Conservation (phyloP, 1,284 basidiomycete species). For the Jaminaea rosea region DNA sequence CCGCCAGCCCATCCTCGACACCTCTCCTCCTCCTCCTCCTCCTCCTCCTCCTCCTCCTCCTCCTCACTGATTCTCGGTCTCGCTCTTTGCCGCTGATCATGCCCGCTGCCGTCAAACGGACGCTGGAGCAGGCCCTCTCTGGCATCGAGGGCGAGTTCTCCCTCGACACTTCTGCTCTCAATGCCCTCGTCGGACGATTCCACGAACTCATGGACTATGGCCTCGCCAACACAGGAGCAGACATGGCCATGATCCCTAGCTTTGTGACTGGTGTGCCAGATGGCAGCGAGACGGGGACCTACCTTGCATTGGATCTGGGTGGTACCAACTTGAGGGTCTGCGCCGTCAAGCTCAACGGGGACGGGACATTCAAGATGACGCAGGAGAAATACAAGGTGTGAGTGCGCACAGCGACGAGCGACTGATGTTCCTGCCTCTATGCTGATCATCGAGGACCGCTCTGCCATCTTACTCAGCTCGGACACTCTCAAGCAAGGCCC, state of each 20-base stretch:
- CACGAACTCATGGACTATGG: constrained; percentile 29
- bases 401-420: constrained; percentile 62
- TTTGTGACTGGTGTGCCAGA: constrained; percentile 39
- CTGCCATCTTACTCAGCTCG: no score
- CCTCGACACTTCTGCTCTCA: constrained; percentile 21
- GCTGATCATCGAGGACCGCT: no score
- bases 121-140: constrained; percentile 19
- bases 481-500: constrained; percentile 40
- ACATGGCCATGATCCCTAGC: constrained; percentile 43
- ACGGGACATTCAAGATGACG: constrained; percentile 75
- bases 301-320: constrained; percentile 39
- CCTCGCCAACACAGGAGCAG: constrained; percentile 26
- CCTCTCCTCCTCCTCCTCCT: no score
- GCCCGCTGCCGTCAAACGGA: constrained; percentile 21
- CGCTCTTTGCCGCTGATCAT: no score
- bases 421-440: no score
- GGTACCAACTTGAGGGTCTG: constrained; percentile 62
- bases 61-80: no score
- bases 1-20: no score
- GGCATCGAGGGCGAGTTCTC: constrained; percentile 23
- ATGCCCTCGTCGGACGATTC: constrained; percentile 25
- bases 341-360: constrained; percentile 77
- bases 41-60: no score
- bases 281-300: constrained; percentile 38
- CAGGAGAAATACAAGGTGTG: constrained; percentile 43